Base-by-base conservation (phyloP, 2,329 filamentous ascomycete species). In the Ophioceras dolichostomum region DNA sequence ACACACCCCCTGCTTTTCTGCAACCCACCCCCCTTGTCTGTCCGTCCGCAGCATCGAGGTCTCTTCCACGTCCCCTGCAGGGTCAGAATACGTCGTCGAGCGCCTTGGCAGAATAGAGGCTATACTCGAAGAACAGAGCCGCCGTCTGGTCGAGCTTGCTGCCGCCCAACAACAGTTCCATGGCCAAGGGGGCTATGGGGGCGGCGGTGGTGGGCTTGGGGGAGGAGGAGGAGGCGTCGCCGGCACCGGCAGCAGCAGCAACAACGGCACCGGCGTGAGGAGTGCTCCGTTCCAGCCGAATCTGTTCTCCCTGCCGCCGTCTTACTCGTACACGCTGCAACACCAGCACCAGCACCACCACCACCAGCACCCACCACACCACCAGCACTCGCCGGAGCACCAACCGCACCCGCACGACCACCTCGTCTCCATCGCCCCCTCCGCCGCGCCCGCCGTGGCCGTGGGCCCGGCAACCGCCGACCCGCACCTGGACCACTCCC, bases 41-140 rank as follows among this genome's bases (percentile, higher is more conserved):
- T 39, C 45, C 34, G 41, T 31, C 16, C 27, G 4, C 39, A 59
- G 56, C 35, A 49, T 58, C 22, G 56, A 58, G 37, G 51, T 57
- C 26, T 46, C 53, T 29, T 52, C 36, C 18, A 21, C 20, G 10
- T 37, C 36, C 13, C 12, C 29, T 19, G 20, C 29, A 10, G 36
- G 51, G 29, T 51, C 55, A 5, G 50, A 52, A 36, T 53, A 50
- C 14, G 49, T 62, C 18, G 50, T 51, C 32, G 59, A 61, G 38
- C 52, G 58, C 37, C 53, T 62, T 20, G 50, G 49, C 30, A 49
- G 57, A 30, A 62, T 62, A 46, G 58, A 62, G 41, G 48, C 52
- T 2, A 43, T 53, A 10, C 42, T 53, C 31, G 44, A 50, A 31
- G 47, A 50, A 14, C 50, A 50, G 38, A 39, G 40, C 35, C 44